Conservation (phyloP, 2,329 filamentous ascomycete species). For the Macroventuria anomochaeta region DNA sequence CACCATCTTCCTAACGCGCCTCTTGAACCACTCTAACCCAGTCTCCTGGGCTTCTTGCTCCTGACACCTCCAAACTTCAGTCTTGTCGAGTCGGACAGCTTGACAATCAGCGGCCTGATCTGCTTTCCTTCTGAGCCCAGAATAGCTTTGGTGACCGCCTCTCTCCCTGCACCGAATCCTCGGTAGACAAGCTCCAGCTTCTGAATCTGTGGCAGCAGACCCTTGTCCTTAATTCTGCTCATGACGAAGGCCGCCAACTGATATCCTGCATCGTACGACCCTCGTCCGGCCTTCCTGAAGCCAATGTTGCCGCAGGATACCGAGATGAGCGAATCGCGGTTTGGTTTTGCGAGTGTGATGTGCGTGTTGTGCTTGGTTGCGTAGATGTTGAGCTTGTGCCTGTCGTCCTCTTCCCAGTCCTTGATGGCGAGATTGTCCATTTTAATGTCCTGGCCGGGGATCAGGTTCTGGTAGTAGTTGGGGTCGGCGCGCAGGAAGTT, state of each 20-base stretch:
- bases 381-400: slow-evolving; percentile 87
- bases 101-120: slow-evolving; percentile 75
- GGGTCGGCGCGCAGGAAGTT: slow-evolving; percentile 26
- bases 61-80: slow-evolving; percentile 96
- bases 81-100: slow-evolving; percentile 84
- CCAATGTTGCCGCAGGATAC: slow-evolving; percentile 86
- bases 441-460: slow-evolving; percentile 17
- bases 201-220: slow-evolving; percentile 76
- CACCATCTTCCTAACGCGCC: slow-evolving; percentile 28
- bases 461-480: slow-evolving; percentile 28
- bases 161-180: slow-evolving; percentile 85
- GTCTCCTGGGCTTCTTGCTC: slow-evolving; percentile 81
- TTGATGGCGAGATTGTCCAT: slow-evolving; percentile 25
- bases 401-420: slow-evolving; percentile 56
- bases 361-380: slow-evolving; percentile 94
- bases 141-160: slow-evolving; percentile 88
- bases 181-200: slow-evolving; percentile 80
- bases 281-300: slow-evolving; percentile 82
- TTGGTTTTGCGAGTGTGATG: slow-evolving; percentile 85
- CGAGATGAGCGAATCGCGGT: slow-evolving; percentile 78
- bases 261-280: slow-evolving; percentile 89
- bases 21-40: slow-evolving; percentile 61
- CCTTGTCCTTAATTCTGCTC: slow-evolving; percentile 81
- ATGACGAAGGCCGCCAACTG: slow-evolving; percentile 86
- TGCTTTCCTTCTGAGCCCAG: slow-evolving; percentile 82